Conservation (phyloP, 2,329 filamentous ascomycete species). For the Trichoderma afroharzianum region DNA sequence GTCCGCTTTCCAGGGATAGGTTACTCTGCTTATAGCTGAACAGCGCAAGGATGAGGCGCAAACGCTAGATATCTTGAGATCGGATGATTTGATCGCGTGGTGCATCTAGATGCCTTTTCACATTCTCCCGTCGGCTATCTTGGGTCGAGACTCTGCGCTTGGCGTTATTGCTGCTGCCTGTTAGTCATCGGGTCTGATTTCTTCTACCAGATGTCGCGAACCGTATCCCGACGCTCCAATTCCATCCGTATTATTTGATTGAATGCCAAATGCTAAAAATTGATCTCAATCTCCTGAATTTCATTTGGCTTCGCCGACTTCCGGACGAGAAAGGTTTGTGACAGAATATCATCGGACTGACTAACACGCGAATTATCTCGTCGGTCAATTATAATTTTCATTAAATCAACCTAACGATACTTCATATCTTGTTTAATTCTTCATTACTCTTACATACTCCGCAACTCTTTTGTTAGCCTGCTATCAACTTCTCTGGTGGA, state of each 20-base stretch:
- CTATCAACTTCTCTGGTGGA: neutral
- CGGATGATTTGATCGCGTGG: neutral
- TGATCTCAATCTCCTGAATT: neutral
- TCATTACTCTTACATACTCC: neutral
- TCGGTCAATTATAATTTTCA: neutral
- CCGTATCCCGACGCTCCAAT: neutral
- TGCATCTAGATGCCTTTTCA: neutral
- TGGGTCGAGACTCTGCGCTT: neutral
- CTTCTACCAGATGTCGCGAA: neutral
- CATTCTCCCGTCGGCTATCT: slow-evolving; percentile 13
- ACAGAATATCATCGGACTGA: neutral
- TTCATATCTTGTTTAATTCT: neutral
- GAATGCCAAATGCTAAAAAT: neutral
- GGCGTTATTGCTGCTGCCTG: neutral
- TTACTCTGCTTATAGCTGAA: slow-evolving; percentile 6
- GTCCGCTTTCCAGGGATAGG: neutral
- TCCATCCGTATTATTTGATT: neutral
- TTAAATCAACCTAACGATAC: neutral
- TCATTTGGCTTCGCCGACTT: neutral
- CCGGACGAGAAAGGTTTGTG: neutral
- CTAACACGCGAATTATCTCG: neutral
- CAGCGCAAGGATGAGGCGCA: neutral
- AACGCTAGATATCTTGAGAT: neutral
- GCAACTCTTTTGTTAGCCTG: neutral
- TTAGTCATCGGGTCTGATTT: neutral